Conservation (phyloP, 129 eudicot species). For the Scalesia atractyloides region DNA sequence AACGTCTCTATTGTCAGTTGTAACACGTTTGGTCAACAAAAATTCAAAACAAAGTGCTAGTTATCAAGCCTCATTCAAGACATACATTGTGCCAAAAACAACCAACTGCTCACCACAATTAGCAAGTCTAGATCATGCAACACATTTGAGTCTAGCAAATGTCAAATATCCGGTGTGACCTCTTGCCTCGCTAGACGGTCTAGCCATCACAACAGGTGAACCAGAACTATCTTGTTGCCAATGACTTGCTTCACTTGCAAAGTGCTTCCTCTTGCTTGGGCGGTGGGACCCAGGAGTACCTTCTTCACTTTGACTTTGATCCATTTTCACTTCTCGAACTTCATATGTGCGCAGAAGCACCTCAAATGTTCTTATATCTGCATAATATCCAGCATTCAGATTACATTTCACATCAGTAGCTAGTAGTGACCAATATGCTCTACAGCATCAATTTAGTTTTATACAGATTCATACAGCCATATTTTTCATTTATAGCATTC, state of each 20-base stretch:
- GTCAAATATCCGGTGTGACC: conserved; percentile 95
- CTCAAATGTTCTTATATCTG: conserved; percentile 93
- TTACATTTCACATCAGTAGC: conserved; percentile 1
- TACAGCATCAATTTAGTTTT: not conserved
- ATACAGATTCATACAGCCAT: conserved; percentile 1
- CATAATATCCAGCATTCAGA: conserved; percentile 21
- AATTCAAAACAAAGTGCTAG: conserved; percentile 23
- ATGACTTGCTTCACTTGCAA: conserved; percentile 45
- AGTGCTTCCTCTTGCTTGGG: conserved; percentile 69
- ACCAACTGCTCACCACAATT: conserved; percentile 10
- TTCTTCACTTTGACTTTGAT: conserved; percentile 42
- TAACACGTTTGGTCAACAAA: not conserved
- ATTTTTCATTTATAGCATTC: not conserved
- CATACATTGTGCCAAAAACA: conserved; percentile 16
- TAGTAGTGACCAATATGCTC: not conserved
- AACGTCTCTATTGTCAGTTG: no score
- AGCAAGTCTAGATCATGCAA: conserved; percentile 30
- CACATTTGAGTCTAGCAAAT: conserved; percentile 79
- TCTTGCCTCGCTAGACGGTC: conserved; percentile 68
- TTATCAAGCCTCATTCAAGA: conserved; percentile 9
- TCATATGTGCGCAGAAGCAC: conserved; percentile 75
- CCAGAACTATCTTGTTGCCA: conserved; percentile 37
- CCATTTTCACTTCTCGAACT: conserved; percentile 66
- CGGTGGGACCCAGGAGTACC: conserved; percentile 41
- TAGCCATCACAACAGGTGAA: conserved; percentile 54